Evolutionary conservation across 257 asterid genomes (phyloP).

Genomic region (Nicotiana undulata): DNA sequence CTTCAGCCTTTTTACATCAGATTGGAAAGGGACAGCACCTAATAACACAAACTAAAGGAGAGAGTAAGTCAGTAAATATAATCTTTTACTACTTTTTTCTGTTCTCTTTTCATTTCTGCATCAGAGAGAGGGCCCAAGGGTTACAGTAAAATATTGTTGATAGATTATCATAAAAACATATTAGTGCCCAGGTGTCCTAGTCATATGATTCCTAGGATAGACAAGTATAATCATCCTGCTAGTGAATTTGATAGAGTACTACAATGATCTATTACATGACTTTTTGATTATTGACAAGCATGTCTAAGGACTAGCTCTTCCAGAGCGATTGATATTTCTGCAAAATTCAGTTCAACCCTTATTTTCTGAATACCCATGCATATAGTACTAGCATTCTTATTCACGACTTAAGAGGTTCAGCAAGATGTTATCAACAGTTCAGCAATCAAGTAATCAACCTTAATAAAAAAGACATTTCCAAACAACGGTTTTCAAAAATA

Average conservation of each 20-base stretch:
- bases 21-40: conserved; percentile 61
- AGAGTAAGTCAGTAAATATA: neutral
- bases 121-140: neutral
- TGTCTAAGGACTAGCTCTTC: neutral
- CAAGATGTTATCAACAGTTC: neutral
- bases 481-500: neutral
- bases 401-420: neutral
- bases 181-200: neutral
- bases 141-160: neutral
- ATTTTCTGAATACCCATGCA: neutral
- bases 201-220: neutral
- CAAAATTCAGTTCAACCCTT: neutral
- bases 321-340: neutral
- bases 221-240: neutral
- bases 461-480: neutral
- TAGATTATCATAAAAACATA: neutral
- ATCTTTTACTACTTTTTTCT: neutral
- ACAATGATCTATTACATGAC: neutral
- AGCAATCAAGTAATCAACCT: neutral
- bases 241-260: neutral
- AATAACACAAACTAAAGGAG: conserved; percentile 40
- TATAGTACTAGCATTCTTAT: neutral
- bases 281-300: too few relatives aligned
- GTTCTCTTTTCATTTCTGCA: neutral
- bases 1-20: conserved; percentile 41